Percentiles rank a stretch among this genome's conserved stretches.
phyloP scores from a whole-genome alignment of 371 early-diverging fungal species.

The Capniomyces stellatus region DNA sequence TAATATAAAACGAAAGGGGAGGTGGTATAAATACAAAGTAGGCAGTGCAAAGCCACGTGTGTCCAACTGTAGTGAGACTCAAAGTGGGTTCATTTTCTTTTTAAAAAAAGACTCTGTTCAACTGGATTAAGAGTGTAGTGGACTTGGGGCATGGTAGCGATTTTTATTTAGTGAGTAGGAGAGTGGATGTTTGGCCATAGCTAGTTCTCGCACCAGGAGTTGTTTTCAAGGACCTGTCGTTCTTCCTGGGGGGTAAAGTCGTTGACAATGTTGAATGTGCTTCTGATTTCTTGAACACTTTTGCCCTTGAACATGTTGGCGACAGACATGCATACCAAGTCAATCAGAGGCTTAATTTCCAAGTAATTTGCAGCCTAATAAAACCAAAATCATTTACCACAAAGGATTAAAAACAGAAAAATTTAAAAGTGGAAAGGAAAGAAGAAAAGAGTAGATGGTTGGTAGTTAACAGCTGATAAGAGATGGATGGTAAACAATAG shows the following conservation, averaged over 20 bases:
- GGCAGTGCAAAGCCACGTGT: no score
- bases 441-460: neutral
- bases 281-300: constrained; percentile 67
- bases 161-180: no score
- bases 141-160: no score
- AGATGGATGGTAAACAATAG: neutral
- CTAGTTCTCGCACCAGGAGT: neutral
- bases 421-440: no score
- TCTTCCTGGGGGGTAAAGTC: constrained; percentile 83
- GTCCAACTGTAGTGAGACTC: no score
- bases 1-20: no score
- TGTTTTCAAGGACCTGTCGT: neutral
- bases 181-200: no score
- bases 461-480: constrained; percentile 1
- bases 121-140: no score
- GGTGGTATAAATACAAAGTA: no score
- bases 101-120: no score
- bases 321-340: constrained; percentile 71
- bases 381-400: constrained; percentile 7
- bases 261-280: constrained; percentile 62
- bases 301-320: constrained; percentile 84
- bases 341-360: constrained; percentile 67
- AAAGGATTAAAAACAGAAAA: no score
- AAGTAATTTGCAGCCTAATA: constrained; percentile 63
- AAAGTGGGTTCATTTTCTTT: no score